Evolutionary conservation across 139 green algal genomes (phyloP).

Genomic region (Chlamydomonas schloesseri): DNA sequence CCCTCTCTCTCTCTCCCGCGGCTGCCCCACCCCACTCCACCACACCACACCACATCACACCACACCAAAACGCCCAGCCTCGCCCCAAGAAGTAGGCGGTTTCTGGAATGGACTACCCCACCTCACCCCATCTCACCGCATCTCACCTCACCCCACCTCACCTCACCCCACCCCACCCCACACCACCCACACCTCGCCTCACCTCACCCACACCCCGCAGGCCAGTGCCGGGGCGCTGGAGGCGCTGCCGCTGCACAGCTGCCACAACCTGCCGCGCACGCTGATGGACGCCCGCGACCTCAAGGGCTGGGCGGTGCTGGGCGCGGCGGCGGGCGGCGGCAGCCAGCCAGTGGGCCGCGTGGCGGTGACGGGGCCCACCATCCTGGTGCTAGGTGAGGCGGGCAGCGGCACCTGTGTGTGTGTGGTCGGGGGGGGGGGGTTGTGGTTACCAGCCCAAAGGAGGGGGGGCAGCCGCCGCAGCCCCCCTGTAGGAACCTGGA

Average conservation of each 20-base stretch:
- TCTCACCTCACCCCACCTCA: not conserved
- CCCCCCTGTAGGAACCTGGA: not conserved
- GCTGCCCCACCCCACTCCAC: too few species aligned
- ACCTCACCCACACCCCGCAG: not conserved
- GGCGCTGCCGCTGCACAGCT: constrained; percentile 71
- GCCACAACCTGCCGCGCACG: constrained; percentile 79
- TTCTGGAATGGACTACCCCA: too few species aligned
- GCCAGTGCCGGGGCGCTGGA: constrained; percentile 89
- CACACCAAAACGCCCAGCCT: too few species aligned
- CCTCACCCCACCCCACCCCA: not conserved
- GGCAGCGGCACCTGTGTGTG: too few species aligned
- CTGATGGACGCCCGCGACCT: constrained; percentile 70
- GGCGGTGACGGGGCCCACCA: constrained; percentile 66
- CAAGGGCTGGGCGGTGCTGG: constrained; percentile 85
- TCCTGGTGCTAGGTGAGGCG: constrained; percentile 89
- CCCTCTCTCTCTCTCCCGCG: too few species aligned
- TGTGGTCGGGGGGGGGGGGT: not conserved
- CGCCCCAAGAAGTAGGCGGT: too few species aligned
- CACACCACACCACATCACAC: too few species aligned
- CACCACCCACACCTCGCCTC: not conserved
- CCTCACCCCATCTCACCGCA: too few species aligned
- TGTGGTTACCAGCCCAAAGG: too few species aligned
- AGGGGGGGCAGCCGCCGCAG: too few species aligned
- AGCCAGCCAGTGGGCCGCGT: constrained; percentile 57
- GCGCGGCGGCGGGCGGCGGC: constrained; percentile 67